Evolutionary conservation across 2,329 filamentous ascomycete genomes (phyloP).

Genomic region (Aspergillus transmontanensis): DNA sequence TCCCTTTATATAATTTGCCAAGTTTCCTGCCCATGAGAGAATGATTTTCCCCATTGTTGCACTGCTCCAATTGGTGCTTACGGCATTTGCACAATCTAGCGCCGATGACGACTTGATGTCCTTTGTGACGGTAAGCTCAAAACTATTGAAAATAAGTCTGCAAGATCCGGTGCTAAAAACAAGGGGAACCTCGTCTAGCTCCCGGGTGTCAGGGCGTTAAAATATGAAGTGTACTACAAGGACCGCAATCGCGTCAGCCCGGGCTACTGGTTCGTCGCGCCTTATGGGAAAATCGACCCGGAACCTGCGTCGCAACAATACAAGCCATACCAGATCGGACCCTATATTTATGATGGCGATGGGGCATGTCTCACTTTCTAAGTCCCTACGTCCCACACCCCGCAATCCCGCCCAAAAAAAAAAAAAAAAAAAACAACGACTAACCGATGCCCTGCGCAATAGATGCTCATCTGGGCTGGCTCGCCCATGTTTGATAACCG

Average conservation of each 20-base stretch:
- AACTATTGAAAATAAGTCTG: background rate
- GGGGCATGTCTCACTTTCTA: conserved; percentile 34
- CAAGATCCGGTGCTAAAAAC: background rate
- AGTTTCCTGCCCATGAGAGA: background rate
- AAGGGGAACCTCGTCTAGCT: conserved; percentile 18
- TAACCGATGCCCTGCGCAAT: background rate
- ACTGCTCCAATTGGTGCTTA: background rate
- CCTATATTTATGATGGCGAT: conserved; percentile 55
- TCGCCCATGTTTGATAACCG: conserved; percentile 48
- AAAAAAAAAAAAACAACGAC: background rate
- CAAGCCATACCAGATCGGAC: conserved; percentile 48
- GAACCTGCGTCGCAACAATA: conserved; percentile 27
- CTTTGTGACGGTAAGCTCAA: conserved; percentile 23
- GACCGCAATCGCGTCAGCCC: conserved; percentile 35
- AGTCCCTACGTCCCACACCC: background rate
- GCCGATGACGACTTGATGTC: conserved; percentile 15
- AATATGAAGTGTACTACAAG: conserved; percentile 30
- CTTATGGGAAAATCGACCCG: conserved; percentile 40
- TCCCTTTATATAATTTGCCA: background rate
- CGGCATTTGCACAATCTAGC: background rate
- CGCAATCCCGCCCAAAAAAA: background rate
- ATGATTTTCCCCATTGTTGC: background rate
- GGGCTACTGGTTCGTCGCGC: conserved; percentile 54
- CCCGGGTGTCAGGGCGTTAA: conserved; percentile 28
- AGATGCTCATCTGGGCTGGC: conserved; percentile 48